These are phyloP conservation scores for Fusarium verrucosum DNA, from an alignment of 2,329 filamentous ascomycete genomes.

Conservation along the genomic window DNA sequence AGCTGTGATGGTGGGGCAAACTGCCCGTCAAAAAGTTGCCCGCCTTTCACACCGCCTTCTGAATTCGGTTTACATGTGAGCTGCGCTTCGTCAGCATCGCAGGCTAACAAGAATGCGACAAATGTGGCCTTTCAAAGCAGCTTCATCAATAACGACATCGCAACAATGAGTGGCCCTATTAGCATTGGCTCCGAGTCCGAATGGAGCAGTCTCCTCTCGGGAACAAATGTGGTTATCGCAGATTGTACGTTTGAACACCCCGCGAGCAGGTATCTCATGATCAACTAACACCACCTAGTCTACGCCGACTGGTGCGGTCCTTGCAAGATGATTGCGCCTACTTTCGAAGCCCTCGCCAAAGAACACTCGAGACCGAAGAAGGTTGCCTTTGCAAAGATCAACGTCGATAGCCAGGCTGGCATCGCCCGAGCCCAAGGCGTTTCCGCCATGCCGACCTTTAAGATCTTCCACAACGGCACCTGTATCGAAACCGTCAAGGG, in stretches of 20 bases:
- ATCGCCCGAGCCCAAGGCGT: constrained; percentile 82
- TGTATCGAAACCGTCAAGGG: constrained; percentile 81
- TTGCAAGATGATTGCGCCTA: constrained; percentile 90
- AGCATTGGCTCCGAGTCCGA: constrained; percentile 73
- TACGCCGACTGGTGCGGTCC: constrained; percentile 96
- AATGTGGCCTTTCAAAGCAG: constrained; percentile 34
- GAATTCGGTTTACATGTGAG: neutral
- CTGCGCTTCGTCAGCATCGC: constrained; percentile 36
- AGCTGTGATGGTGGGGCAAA: constrained; percentile 30
- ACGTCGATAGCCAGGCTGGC: constrained; percentile 83
- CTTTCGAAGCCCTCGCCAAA: constrained; percentile 83
- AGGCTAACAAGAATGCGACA: constrained; percentile 26
- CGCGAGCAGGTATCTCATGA: neutral
- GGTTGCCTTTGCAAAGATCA: constrained; percentile 91
- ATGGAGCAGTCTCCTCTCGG: constrained; percentile 76
- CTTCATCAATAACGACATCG: constrained; percentile 17
- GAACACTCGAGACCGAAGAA: constrained; percentile 82
- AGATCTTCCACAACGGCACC: constrained; percentile 82
- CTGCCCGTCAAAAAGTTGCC: constrained; percentile 46
- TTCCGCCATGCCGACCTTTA: constrained; percentile 91
- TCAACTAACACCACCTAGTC: constrained; percentile 65
- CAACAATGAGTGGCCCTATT: constrained; percentile 58
- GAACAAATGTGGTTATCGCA: constrained; percentile 82
- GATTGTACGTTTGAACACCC: constrained; percentile 73
- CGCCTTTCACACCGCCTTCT: constrained; percentile 38